Evolutionary conservation across 1,284 basidiomycete genomes (phyloP).

Genomic region (Papiliotrema nemorosa): DNA sequence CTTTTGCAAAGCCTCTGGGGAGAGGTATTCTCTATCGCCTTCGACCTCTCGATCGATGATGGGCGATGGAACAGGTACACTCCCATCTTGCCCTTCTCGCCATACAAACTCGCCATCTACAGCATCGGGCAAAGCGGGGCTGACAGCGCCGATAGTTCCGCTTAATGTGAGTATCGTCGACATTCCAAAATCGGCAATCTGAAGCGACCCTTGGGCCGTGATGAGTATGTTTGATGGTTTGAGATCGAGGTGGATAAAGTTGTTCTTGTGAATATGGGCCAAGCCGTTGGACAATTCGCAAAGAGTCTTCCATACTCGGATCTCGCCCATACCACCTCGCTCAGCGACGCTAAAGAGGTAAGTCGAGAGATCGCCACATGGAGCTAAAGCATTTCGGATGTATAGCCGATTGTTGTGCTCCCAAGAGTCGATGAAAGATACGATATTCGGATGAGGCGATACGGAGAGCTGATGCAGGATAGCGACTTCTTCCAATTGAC

Average conservation of each 20-base stretch:
- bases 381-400: conserved; percentile 89
- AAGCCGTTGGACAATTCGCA: conserved; percentile 77
- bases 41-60: conserved; percentile 58
- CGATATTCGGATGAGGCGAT: conserved; percentile 66
- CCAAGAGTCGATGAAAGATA: conserved; percentile 90
- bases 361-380: conserved; percentile 81
- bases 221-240: conserved; percentile 97
- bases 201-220: conserved; percentile 79
- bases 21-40: conserved; percentile 94
- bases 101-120: conserved; percentile 31
- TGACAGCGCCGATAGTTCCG: conserved; percentile 15
- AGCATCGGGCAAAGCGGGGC: conserved; percentile 53
- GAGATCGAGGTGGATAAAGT: conserved; percentile 89
- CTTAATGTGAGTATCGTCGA: conserved; percentile 54
- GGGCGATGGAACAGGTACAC: conserved; percentile 22
- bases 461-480: conserved; percentile 72
- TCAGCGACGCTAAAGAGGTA: conserved; percentile 90
- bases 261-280: conserved; percentile 77
- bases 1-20: conserved; percentile 83
- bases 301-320: conserved; percentile 93
- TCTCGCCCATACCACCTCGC: conserved; percentile 76
- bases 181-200: conserved; percentile 97
- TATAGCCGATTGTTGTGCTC: conserved; percentile 83
- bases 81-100: conserved; percentile 22
- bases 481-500: conserved; percentile 89